Evolutionary conservation across 768 basidiomycete species (phyloP), one percentile per base, ranked within the genome.

Genomic region (Tylopilus rubrobrunneus): DNA sequence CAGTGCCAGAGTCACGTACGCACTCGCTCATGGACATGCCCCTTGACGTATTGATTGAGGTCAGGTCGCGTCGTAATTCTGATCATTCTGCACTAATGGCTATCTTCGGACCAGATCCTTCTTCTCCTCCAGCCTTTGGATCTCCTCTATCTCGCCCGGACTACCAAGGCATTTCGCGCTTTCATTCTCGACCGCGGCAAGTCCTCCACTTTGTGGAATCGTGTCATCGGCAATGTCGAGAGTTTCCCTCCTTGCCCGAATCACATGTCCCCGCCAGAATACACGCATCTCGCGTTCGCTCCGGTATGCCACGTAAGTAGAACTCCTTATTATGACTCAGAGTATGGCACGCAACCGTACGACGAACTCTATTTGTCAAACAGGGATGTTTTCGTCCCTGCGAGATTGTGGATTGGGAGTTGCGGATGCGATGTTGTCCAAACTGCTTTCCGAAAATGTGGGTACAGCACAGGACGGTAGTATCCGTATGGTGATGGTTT

Each of bases 91-190:
- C 21, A 8, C 31, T 39, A 15, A 6, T 19, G 19, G 19, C 34
- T 37, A 59, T 39, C 37, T 4, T 28, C 21, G n/a, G n/a, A 12
- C 10, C 19, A 59, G 58, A 48, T 71, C 29, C 65, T 73, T 23
- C 59, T 59, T 4, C 51, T 63, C 49, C 51, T 73, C 10, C 62
- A 67, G 8, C 71, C 73, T 1, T 31, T 66, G 7, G 69, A 73
- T 49, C 52, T 73, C 9, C 63, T 73, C 19, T 53, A 67, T 27
- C 62, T 74, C 5, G 39, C 67, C n/a, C 61, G 71, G 33, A 63
- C 62, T n/a, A 65, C 61, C 9, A 72, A 72, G 34, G 62, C 54
- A 5, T 61, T 73, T 10, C 63, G 71, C 19, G 29, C 28, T 5
- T 59, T 71, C 11, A 54, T 74, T 1, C 56, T 69, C 21, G 57